Evolutionary conservation across 352 stramenopile species (phyloP).

Genomic region (Phytophthora quininea): DNA sequence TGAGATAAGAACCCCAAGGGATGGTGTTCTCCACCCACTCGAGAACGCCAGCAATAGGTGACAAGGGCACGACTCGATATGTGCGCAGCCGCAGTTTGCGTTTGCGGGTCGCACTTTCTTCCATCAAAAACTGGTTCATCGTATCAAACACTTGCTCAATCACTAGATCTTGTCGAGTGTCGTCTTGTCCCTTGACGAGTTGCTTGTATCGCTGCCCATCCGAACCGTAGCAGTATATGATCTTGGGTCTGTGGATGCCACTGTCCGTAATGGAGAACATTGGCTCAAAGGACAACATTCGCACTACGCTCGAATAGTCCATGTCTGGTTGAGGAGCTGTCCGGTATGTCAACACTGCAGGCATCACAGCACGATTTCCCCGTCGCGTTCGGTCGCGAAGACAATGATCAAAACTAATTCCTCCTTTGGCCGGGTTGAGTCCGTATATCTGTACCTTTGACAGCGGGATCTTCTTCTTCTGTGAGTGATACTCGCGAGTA

Average conservation of each 20-base stretch:
- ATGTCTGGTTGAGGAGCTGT: constrained; percentile 72
- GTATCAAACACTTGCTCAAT: constrained; percentile 92
- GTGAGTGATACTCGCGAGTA: constrained; percentile 73
- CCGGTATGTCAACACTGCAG: constrained; percentile 76
- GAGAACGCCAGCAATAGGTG: constrained; percentile 94
- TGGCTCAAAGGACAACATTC: constrained; percentile 90
- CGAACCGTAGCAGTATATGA: constrained; percentile 95
- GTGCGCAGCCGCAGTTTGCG: constrained; percentile 92
- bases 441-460: constrained; percentile 60
- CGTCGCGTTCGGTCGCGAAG: constrained; percentile 61
- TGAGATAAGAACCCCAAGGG: constrained; percentile 94
- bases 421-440: constrained; percentile 26
- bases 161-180: constrained; percentile 88
- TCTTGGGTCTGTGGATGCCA: constrained; percentile 97
- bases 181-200: constrained; percentile 95
- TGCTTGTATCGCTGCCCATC: constrained; percentile 94
- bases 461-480: constrained; percentile 77
- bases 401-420: constrained; percentile 70
- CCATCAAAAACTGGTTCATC: constrained; percentile 88
- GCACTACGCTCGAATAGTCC: constrained; percentile 85
- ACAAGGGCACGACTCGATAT: constrained; percentile 95
- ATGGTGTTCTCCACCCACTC: constrained; percentile 98
- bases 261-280: constrained; percentile 94
- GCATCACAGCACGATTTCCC: constrained; percentile 59
- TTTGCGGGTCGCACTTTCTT: constrained; percentile 63